A percentile compares a stretch with the other conserved stretches of the same genome.
These are phyloP conservation scores for Neurospora sp. DNA, from an alignment of 495 filamentous ascomycete species.

Conservation along the genomic window DNA sequence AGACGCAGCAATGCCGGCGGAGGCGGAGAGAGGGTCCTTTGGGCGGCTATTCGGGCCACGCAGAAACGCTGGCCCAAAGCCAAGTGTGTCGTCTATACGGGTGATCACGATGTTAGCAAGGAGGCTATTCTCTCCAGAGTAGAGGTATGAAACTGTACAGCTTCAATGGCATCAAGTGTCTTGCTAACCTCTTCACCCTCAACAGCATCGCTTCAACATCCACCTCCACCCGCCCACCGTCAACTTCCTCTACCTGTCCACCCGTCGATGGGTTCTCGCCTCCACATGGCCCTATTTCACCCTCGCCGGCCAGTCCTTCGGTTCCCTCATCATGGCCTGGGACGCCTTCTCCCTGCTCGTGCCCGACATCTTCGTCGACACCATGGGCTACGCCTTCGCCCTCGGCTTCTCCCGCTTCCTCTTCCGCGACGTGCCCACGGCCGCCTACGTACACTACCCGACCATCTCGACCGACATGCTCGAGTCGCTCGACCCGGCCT, in stretches of 20 bases:
- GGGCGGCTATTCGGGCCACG: slow-evolving; percentile 88
- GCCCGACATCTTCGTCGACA: slow-evolving; percentile 92
- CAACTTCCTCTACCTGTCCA: slow-evolving; percentile 80
- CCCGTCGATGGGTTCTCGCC: slow-evolving; percentile 71
- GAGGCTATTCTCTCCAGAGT: slow-evolving; percentile 66
- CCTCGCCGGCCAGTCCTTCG: slow-evolving; percentile 83
- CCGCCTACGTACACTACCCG: slow-evolving; percentile 94
- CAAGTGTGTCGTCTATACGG: slow-evolving; percentile 85
- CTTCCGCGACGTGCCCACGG: slow-evolving; percentile 73
- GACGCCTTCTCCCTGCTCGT: slow-evolving; percentile 89
- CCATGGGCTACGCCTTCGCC: slow-evolving; percentile 94
- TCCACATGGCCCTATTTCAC: slow-evolving; percentile 88
- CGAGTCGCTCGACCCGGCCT: slow-evolving; percentile 57
- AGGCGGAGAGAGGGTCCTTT: slow-evolving; percentile 91
- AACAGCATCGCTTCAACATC: slow-evolving; percentile 82
- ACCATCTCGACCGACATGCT: slow-evolving; percentile 99
- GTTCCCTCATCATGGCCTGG: slow-evolving; percentile 74
- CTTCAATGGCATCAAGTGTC: not conserved
- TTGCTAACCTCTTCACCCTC: not conserved
- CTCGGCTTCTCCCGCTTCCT: slow-evolving; percentile 72
- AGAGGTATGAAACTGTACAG: slow-evolving; percentile 37
- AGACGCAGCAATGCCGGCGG: slow-evolving; percentile 76
- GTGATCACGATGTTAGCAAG: slow-evolving; percentile 82
- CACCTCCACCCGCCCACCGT: slow-evolving; percentile 73
- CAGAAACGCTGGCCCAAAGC: slow-evolving; percentile 83